Evolutionary conservation across 306 rosid species (phyloP).

Genomic region (Glycine soja): DNA sequence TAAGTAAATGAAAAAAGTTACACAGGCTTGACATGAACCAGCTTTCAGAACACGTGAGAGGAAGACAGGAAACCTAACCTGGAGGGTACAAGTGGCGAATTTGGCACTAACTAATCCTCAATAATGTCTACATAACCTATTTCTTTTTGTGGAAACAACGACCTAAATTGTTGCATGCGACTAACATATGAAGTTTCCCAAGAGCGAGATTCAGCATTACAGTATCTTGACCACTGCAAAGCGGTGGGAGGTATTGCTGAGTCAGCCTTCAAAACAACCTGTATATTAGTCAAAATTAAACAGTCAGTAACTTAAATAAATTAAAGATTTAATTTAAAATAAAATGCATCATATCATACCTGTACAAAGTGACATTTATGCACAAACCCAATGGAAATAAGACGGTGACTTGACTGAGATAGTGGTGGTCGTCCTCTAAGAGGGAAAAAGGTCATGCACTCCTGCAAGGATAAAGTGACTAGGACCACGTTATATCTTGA

Average conservation of each 20-base stretch:
- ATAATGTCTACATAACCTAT: not conserved
- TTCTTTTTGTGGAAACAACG: not conserved
- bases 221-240: not conserved
- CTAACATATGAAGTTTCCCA: slow-evolving; percentile 25
- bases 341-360: not conserved
- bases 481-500: slow-evolving; percentile 20
- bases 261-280: slow-evolving; percentile 10
- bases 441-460: slow-evolving; percentile 14
- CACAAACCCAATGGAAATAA: slow-evolving; percentile 7
- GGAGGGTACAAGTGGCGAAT: not conserved
- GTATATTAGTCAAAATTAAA: not conserved
- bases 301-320: not conserved
- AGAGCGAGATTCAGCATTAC: slow-evolving; percentile 21
- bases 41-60: not conserved
- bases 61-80: not conserved
- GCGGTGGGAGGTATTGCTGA: not conserved
- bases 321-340: not conserved
- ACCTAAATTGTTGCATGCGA: slow-evolving; percentile 3
- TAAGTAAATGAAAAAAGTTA: not conserved
- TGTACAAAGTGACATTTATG: slow-evolving; percentile 25
- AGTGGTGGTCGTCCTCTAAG: slow-evolving; percentile 17
- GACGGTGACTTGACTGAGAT: slow-evolving; percentile 4
- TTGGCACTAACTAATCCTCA: not conserved
- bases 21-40: not conserved
- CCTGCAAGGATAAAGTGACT: not conserved